Conservation (phyloP, 352 stramenopile genomes). For the Globisporangium rhizosaccharum region DNA sequence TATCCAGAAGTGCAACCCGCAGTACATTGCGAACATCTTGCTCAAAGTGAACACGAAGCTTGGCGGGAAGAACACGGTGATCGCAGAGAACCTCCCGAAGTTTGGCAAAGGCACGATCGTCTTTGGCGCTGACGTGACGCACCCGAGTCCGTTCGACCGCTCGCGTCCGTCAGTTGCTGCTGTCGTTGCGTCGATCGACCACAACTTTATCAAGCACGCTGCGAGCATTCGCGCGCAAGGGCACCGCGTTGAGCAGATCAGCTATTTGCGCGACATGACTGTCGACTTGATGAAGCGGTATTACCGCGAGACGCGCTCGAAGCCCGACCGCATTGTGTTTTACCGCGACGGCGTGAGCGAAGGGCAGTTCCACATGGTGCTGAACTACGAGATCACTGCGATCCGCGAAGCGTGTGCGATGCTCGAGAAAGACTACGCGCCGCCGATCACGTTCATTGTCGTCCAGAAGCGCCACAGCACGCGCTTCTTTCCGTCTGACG, state of each 20-base stretch:
- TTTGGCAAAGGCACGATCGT: slow-evolving; percentile 64
- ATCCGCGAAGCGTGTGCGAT: slow-evolving; percentile 64
- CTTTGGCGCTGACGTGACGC: slow-evolving; percentile 81
- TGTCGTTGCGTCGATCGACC: slow-evolving; percentile 75
- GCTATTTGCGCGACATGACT: slow-evolving; percentile 56
- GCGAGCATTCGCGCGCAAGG: slow-evolving; percentile 64
- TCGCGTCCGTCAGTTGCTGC: slow-evolving; percentile 75
- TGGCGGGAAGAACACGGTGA: slow-evolving; percentile 54
- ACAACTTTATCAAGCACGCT: slow-evolving; percentile 62
- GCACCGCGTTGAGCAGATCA: slow-evolving; percentile 76
- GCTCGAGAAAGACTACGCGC: slow-evolving; percentile 53
- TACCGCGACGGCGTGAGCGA: slow-evolving; percentile 89
- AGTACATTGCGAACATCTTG: slow-evolving; percentile 74
- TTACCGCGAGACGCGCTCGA: slow-evolving; percentile 42
- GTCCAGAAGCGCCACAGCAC: slow-evolving; percentile 88
- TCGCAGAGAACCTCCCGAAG: slow-evolving; percentile 35
- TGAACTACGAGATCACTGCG: slow-evolving; percentile 71
- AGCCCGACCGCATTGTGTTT: slow-evolving; percentile 76
- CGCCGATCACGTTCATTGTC: slow-evolving; percentile 81
- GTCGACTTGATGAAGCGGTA: slow-evolving; percentile 72
- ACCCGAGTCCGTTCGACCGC: slow-evolving; percentile 67
- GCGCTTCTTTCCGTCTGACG: slow-evolving; percentile 50
- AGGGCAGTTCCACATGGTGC: slow-evolving; percentile 81
- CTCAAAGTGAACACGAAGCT: slow-evolving; percentile 82
- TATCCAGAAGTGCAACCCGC: slow-evolving; percentile 42